These are phyloP conservation scores for Flaveria sonorensis DNA, from an alignment of 129 eudicot genomes.

Conservation along the genomic window DNA sequence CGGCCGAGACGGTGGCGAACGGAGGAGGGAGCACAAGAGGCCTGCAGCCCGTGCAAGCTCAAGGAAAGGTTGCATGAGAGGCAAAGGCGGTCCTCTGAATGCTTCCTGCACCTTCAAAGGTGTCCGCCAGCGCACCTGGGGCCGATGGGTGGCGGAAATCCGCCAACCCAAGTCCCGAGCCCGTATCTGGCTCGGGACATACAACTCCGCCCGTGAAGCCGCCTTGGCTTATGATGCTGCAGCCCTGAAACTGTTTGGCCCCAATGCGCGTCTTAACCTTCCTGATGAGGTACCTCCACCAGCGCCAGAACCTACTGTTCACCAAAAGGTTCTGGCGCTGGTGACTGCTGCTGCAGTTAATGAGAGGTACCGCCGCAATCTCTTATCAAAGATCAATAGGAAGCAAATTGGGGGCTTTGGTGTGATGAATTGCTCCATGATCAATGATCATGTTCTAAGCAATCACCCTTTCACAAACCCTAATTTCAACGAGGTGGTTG, in stretches of 20 bases:
- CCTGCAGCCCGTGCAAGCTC: constrained; percentile 36
- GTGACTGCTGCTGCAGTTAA: background rate
- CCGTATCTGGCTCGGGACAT: constrained; percentile 80
- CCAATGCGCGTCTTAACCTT: constrained; percentile 53
- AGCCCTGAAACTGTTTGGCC: constrained; percentile 58
- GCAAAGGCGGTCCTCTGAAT: constrained; percentile 83
- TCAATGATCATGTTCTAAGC: no score
- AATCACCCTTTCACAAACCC: no score
- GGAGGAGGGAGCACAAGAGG: background rate
- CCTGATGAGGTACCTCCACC: constrained; percentile 30
- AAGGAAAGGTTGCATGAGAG: constrained; percentile 66
- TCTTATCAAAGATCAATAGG: background rate
- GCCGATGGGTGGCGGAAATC: constrained; percentile 85
- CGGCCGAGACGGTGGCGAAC: background rate
- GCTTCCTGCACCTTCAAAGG: constrained; percentile 74
- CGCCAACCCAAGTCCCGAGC: constrained; percentile 59
- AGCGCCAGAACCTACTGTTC: background rate
- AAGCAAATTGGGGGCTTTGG: background rate
- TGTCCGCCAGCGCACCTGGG: constrained; percentile 88
- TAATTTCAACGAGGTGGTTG: constrained; percentile 13
- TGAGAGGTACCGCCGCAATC: background rate
- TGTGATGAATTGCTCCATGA: no score
- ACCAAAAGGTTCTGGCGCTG: background rate
- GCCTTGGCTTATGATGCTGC: constrained; percentile 80
- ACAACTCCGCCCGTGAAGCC: constrained; percentile 49